These are phyloP conservation scores for Phoma sp. DNA, from an alignment of 2,329 filamentous ascomycete species.

Conservation along the genomic window DNA sequence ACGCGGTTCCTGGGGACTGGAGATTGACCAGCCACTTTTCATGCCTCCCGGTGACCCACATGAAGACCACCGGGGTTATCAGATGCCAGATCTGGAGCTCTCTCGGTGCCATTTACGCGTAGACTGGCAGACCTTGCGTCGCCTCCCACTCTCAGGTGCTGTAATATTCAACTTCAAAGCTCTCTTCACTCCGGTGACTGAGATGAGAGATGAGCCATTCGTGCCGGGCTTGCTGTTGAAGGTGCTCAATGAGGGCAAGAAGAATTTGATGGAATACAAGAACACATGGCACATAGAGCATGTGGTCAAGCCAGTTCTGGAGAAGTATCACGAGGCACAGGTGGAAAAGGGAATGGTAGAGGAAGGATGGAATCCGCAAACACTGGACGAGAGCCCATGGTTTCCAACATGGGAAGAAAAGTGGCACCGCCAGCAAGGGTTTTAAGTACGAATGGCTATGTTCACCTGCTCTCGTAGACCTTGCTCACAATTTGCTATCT, in stretches of 20 bases:
- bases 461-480: background rate
- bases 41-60: constrained; percentile 73
- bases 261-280: constrained; percentile 78
- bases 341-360: constrained; percentile 65
- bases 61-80: constrained; percentile 63
- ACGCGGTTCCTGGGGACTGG: constrained; percentile 83
- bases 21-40: constrained; percentile 76
- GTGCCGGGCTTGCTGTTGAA: constrained; percentile 73
- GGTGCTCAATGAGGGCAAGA: constrained; percentile 74
- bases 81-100: constrained; percentile 63
- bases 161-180: constrained; percentile 91
- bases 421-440: constrained; percentile 71
- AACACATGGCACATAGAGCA: constrained; percentile 81
- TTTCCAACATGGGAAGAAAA: constrained; percentile 79
- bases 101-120: constrained; percentile 73
- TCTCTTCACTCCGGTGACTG: constrained; percentile 75
- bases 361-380: constrained; percentile 69
- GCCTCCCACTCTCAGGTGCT: constrained; percentile 75
- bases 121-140: constrained; percentile 86
- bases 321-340: constrained; percentile 71
- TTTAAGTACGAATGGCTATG: constrained; percentile 39
- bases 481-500: constrained; percentile 36
- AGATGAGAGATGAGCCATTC: constrained; percentile 74
- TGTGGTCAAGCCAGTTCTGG: constrained; percentile 69
- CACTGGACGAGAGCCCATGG: constrained; percentile 76